phyloP scores from a whole-genome alignment of 805 yeast species.

The Tetrapisispora iriomotensis region DNA sequence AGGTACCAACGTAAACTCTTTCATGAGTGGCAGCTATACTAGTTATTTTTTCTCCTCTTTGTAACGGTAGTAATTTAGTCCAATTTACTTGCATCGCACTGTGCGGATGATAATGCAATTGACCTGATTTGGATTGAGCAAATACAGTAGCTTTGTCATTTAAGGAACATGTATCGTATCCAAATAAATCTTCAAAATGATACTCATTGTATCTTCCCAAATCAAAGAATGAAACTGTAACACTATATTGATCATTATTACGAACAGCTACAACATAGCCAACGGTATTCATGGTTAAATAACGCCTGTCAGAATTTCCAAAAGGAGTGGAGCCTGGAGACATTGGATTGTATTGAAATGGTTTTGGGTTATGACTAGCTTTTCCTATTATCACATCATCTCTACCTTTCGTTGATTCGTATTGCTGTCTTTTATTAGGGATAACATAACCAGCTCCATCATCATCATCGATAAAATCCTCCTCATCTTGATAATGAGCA shows the following conservation, averaged over 20 bases:
- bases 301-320: conserved; percentile 53
- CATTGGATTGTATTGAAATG: conserved; percentile 45
- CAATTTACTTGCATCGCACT: conserved; percentile 53
- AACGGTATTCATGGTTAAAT: conserved; percentile 64
- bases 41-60: conserved; percentile 48
- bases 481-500: conserved; percentile 26
- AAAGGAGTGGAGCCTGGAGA: conserved; percentile 90
- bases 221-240: conserved; percentile 87
- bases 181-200: conserved; percentile 68
- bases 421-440: conserved; percentile 2
- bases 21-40: conserved; percentile 57
- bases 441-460: conserved; percentile 43
- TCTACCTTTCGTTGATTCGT: not conserved
- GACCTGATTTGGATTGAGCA: conserved; percentile 40
- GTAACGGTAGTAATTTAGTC: conserved; percentile 53
- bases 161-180: conserved; percentile 68
- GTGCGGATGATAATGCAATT: conserved; percentile 61
- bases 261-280: conserved; percentile 79
- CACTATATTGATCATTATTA: conserved; percentile 46
- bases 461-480: conserved; percentile 52
- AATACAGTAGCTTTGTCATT: conserved; percentile 57
- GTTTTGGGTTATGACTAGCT: not conserved
- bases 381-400: too few relatives aligned
- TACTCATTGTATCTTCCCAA: conserved; percentile 65
- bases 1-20: conserved; percentile 60